A percentile compares a stretch with the other conserved stretches of the same genome.
Evolutionary conservation across 2,329 filamentous ascomycete genomes (phyloP).

Genomic region (Sporothrix luriei): DNA sequence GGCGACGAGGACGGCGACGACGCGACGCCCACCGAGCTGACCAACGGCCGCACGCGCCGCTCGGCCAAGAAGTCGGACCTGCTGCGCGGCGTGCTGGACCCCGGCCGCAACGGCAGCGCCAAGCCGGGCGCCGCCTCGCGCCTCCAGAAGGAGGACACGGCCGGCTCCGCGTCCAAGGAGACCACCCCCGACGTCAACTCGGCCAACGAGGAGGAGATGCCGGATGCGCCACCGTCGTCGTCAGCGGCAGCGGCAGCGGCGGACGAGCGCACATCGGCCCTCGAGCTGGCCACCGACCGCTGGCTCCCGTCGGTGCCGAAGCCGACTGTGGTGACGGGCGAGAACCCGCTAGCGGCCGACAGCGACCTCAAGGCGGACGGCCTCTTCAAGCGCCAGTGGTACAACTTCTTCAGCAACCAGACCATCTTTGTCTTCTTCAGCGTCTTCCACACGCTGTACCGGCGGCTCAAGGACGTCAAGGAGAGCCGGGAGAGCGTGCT

Average conservation of each 20-base stretch:
- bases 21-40: conserved; percentile 68
- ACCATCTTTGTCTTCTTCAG: conserved; percentile 94
- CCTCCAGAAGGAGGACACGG: conserved; percentile 76
- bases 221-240: conserved; percentile 59
- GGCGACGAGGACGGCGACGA: conserved; percentile 80
- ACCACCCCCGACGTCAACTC: conserved; percentile 84
- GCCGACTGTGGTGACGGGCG: conserved; percentile 56
- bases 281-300: conserved; percentile 66
- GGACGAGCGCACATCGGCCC: conserved; percentile 44
- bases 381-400: conserved; percentile 76
- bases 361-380: conserved; percentile 74
- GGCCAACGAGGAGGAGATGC: conserved; percentile 74
- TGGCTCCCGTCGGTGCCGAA: conserved; percentile 66
- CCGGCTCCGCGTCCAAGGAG: conserved; percentile 79
- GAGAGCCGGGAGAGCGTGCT: conserved; percentile 72
- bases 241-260: neutral
- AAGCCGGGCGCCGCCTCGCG: conserved; percentile 52
- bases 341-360: conserved; percentile 58
- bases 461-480: conserved; percentile 81
- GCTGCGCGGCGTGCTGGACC: conserved; percentile 83
- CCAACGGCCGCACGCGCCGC: conserved; percentile 67
- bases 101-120: conserved; percentile 66
- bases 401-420: conserved; percentile 89
- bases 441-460: conserved; percentile 88
- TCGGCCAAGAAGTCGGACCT: conserved; percentile 78